phyloP scores from a whole-genome alignment of 148 eudicot species.

The Tetragonia tetragonoides region DNA sequence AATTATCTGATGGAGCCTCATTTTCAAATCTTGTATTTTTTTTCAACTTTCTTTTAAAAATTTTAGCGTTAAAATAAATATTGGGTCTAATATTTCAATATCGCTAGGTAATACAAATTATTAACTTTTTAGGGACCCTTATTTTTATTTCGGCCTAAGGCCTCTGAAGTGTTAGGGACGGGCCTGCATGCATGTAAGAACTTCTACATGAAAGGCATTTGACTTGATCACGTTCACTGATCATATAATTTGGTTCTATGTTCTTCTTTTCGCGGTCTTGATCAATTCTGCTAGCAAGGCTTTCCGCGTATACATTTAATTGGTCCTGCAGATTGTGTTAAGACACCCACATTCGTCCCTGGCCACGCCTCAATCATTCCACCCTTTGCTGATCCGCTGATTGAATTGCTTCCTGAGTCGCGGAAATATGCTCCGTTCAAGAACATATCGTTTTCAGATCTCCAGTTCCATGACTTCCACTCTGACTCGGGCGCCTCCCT shows the following conservation, averaged over 20 bases:
- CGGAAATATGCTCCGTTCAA: slow-evolving; percentile 53
- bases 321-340: slow-evolving; percentile 41
- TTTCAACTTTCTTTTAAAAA: too few relatives aligned
- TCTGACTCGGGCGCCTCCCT: slow-evolving; percentile 42
- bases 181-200: neutral
- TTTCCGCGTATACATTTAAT: slow-evolving; percentile 28
- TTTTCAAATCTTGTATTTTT: too few relatives aligned
- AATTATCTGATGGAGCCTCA: too few relatives aligned
- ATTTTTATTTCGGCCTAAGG: too few relatives aligned
- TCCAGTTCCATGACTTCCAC: slow-evolving; percentile 65
- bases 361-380: slow-evolving; percentile 28
- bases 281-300: slow-evolving; percentile 30
- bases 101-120: too few relatives aligned
- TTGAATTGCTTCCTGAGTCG: slow-evolving; percentile 26
- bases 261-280: neutral
- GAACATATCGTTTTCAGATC: slow-evolving; percentile 42
- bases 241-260: neutral
- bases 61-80: too few relatives aligned
- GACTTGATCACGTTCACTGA: neutral
- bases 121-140: too few relatives aligned
- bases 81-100: too few relatives aligned
- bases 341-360: slow-evolving; percentile 23
- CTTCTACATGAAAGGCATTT: neutral
- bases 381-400: neutral
- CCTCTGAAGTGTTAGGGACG: too few relatives aligned